These are phyloP conservation scores for Sugiyamaella grinbergsii DNA, from an alignment of 1,139 yeast species.

Conservation along the genomic window DNA sequence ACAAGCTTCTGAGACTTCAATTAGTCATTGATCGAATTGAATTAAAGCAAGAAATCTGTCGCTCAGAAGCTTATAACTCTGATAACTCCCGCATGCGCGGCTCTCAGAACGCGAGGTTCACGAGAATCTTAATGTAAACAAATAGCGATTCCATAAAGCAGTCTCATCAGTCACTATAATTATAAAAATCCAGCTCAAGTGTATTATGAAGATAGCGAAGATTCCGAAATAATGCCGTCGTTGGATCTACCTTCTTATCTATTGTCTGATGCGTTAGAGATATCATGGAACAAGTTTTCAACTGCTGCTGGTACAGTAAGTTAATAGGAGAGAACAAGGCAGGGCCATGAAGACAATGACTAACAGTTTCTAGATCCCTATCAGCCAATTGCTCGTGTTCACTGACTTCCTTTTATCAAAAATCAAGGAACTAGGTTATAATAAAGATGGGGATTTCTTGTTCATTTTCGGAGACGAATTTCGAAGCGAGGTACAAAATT, in stretches of 20 bases:
- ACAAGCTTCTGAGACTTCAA: too few species aligned
- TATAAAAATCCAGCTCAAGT: too few species aligned
- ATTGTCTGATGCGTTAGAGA: slow-evolving; percentile 7
- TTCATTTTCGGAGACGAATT: slow-evolving; percentile 12
- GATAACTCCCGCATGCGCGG: not conserved
- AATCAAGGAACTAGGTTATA: slow-evolving; percentile 4
- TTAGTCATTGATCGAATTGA: too few species aligned
- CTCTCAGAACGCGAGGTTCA: slow-evolving; percentile 1
- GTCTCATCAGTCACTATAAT: not conserved
- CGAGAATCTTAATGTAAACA: not conserved
- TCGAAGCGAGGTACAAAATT: slow-evolving; percentile 4
- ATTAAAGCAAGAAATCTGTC: too few species aligned
- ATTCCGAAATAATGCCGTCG: not conserved
- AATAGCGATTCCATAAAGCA: not conserved
- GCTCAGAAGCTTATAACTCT: too few species aligned
- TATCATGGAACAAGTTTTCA: slow-evolving; percentile 5
- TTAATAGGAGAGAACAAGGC: not conserved
- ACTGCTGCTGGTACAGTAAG: slow-evolving; percentile 3
- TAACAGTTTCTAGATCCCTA: not conserved
- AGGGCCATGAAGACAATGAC: not conserved
- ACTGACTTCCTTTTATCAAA: slow-evolving; percentile 4
- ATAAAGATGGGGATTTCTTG: slow-evolving; percentile 11
- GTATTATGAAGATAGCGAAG: not conserved
- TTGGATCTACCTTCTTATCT: not conserved
- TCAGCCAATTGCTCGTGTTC: not conserved